A percentile compares a stretch with the other conserved stretches of the same genome.
These are phyloP conservation scores for Hericium erinaceus DNA, from an alignment of 768 basidiomycete species.

Conservation along the genomic window DNA sequence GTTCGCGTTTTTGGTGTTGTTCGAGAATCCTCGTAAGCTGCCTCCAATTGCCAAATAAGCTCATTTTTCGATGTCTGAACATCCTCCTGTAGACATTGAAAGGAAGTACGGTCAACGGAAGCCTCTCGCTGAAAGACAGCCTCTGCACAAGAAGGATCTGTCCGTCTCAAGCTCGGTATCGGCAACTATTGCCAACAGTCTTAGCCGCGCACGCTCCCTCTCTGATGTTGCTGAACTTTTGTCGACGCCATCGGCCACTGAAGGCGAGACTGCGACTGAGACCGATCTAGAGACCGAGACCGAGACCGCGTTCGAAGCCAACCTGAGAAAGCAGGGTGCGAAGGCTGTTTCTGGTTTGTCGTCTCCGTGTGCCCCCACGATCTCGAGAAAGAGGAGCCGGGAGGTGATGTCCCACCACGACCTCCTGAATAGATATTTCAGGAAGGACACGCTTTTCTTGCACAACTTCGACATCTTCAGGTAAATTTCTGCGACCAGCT, in stretches of 20 bases:
- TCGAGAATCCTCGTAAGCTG: constrained; percentile 91
- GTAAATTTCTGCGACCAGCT: constrained; percentile 30
- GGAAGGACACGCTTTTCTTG: constrained; percentile 75
- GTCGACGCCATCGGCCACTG: constrained; percentile 55
- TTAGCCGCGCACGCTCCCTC: constrained; percentile 7
- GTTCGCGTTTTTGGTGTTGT: constrained; percentile 90
- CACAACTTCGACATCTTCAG: constrained; percentile 79
- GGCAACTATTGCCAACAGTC: neutral
- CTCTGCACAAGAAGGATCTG: constrained; percentile 31
- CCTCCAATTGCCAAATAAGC: neutral
- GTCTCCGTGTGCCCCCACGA: neutral
- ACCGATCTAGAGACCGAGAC: constrained; percentile 45
- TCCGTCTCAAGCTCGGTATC: constrained; percentile 5
- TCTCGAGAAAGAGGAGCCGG: constrained; percentile 11
- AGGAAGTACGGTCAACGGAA: constrained; percentile 90
- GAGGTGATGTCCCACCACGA: constrained; percentile 67
- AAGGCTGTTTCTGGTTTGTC: neutral
- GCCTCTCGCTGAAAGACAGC: constrained; percentile 77
- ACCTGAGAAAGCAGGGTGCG: neutral
- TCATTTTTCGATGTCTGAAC: neutral
- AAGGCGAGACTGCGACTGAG: constrained; percentile 67
- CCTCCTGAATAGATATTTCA: constrained; percentile 81
- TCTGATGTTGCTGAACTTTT: constrained; percentile 12
- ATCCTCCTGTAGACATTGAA: constrained; percentile 66
- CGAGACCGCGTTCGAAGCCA: constrained; percentile 20